phyloP scores from a whole-genome alignment of 305 asterid genomes.

The Fraxinus velutina region DNA sequence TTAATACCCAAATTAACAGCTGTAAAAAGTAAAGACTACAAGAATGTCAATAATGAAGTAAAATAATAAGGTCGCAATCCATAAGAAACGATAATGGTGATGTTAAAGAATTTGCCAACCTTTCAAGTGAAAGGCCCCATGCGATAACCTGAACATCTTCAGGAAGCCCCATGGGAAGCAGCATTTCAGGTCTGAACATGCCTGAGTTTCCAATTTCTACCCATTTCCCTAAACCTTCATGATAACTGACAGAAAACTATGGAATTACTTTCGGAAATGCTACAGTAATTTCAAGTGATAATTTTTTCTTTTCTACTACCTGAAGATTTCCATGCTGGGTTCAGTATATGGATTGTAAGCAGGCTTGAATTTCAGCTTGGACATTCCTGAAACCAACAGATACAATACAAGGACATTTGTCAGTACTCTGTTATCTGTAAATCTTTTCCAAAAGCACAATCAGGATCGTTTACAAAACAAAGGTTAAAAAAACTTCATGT shows the following conservation, averaged over 20 bases:
- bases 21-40: neutral
- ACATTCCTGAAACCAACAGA: slow-evolving; percentile 64
- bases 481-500: neutral
- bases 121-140: slow-evolving; percentile 99
- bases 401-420: neutral
- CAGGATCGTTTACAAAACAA: neutral
- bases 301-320: slow-evolving; percentile 35
- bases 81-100: neutral
- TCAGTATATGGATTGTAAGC: slow-evolving; percentile 98
- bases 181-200: slow-evolving; percentile 97
- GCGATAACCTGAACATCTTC: slow-evolving; percentile 95
- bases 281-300: neutral
- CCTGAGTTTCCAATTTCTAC: slow-evolving; percentile 98
- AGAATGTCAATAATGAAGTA: neutral
- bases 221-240: slow-evolving; percentile 92
- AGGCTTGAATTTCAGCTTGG: slow-evolving; percentile 91
- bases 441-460: neutral
- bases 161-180: slow-evolving; percentile 94
- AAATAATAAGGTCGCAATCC: neutral
- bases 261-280: slow-evolving; percentile 1
- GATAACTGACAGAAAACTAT: slow-evolving; percentile 52
- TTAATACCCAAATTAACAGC: neutral
- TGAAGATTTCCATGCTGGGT: slow-evolving; percentile 99
- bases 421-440: neutral
- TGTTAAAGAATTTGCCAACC: slow-evolving; percentile 36